Conservation (phyloP, 2,329 filamentous ascomycete genomes). For the Moelleriella libera region DNA sequence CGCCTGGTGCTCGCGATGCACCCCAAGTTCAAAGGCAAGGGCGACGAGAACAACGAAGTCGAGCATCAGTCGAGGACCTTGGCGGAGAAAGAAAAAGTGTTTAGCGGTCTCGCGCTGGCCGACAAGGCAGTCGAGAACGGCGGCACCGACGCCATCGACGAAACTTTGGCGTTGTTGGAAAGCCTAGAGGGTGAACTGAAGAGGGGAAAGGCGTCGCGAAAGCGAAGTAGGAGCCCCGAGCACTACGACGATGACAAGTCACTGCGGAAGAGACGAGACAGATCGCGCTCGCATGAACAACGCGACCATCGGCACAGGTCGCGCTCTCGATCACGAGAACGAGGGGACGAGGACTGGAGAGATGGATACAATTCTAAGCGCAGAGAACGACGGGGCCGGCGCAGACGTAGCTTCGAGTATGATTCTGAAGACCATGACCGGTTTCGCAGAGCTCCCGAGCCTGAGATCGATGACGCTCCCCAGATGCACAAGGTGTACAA, state of each 20-base stretch:
- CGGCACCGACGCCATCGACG: conserved; percentile 61
- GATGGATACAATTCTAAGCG: conserved; percentile 16
- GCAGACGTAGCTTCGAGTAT: conserved; percentile 19
- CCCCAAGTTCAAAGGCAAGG: conserved; percentile 62
- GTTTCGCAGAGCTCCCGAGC: conserved; percentile 51
- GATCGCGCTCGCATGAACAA: conserved; percentile 28
- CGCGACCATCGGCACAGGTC: conserved; percentile 20
- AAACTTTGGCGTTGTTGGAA: conserved; percentile 87
- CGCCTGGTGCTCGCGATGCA: conserved; percentile 81
- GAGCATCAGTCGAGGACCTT: conserved; percentile 28
- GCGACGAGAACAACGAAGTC: conserved; percentile 22
- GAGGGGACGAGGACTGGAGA: conserved; percentile 31
- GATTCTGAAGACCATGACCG: conserved; percentile 38
- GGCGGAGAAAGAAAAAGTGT: conserved; percentile 72
- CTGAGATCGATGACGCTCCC: conserved; percentile 69
- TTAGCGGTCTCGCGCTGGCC: conserved; percentile 76
- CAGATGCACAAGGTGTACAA: conserved; percentile 79
- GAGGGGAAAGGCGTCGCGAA: conserved; percentile 32
- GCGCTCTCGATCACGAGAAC: conserved; percentile 22
- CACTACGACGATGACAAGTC: conserved; percentile 29
- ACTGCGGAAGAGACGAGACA: conserved; percentile 20
- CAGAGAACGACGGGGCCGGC: conserved; percentile 20
- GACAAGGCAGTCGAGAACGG: conserved; percentile 44
- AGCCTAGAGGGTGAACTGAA: conserved; percentile 57
- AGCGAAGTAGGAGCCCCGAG: conserved; percentile 45